Conservation (phyloP, 805 yeast genomes). For the Jamesozyma lodderae region DNA sequence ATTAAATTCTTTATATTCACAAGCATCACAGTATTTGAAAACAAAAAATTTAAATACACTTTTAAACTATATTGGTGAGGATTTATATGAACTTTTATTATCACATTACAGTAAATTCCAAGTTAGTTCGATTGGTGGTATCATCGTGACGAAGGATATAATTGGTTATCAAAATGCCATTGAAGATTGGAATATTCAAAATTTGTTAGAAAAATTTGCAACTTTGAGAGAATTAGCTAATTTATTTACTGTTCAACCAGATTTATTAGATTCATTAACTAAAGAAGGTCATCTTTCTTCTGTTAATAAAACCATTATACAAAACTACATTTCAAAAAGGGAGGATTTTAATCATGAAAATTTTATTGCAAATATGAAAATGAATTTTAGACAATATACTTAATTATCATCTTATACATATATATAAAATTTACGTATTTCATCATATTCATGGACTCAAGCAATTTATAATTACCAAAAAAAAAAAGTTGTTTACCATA, state of each 20-base stretch:
- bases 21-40: constrained; percentile 33
- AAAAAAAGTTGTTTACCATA: too few species aligned
- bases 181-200: constrained; percentile 57
- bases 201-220: constrained; percentile 53
- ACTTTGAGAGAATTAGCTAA: constrained; percentile 75
- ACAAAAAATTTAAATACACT: constrained; percentile 43
- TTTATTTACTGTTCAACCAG: constrained; percentile 76
- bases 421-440: neutral
- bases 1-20: constrained; percentile 28
- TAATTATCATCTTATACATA: constrained; percentile 2
- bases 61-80: constrained; percentile 48
- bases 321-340: constrained; percentile 59
- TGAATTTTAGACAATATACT: constrained; percentile 16
- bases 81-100: constrained; percentile 48
- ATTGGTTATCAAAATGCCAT: constrained; percentile 63
- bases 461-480: too few species aligned
- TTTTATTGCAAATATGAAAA: constrained; percentile 21
- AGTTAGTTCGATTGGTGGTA: constrained; percentile 76
- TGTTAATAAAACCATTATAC: constrained; percentile 51
- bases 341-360: constrained; percentile 50
- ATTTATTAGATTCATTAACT: constrained; percentile 64
- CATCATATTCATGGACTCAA: too few species aligned
- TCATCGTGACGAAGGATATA: constrained; percentile 72
- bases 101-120: constrained; percentile 67
- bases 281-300: constrained; percentile 71